Evolutionary conservation across 345 rosid genomes (phyloP).

Genomic region (Gossypium raimondii): DNA sequence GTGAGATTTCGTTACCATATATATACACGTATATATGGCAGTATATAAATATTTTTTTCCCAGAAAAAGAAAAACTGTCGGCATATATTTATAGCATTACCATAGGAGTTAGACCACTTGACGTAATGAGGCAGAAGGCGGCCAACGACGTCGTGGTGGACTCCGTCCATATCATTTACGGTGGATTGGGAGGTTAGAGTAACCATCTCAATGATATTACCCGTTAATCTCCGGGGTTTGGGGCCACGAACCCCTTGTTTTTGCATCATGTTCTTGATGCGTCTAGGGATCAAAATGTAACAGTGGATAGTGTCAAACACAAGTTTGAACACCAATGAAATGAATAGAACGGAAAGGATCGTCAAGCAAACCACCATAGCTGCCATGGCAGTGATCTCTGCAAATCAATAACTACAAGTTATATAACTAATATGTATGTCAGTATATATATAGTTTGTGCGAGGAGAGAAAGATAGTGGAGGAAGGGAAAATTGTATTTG

Average conservation of each 20-base stretch:
- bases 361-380: constrained; percentile 21
- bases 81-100: constrained; percentile 25
- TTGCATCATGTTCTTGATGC: constrained; percentile 69
- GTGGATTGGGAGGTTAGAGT: constrained; percentile 53
- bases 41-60: not conserved
- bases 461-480: not conserved
- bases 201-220: constrained; percentile 70
- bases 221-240: constrained; percentile 59
- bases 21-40: too few species aligned
- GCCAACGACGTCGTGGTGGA: constrained; percentile 62
- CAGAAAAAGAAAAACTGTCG: not conserved
- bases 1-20: not conserved
- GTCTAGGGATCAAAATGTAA: constrained; percentile 69
- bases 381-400: constrained; percentile 5
- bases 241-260: constrained; percentile 94
- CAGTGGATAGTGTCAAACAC: constrained; percentile 54
- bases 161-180: constrained; percentile 48
- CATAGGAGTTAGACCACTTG: constrained; percentile 74
- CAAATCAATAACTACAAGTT: too few species aligned
- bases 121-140: constrained; percentile 92
- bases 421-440: not conserved
- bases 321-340: constrained; percentile 33
- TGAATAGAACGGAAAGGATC: constrained; percentile 25
- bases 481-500: not conserved
- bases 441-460: not conserved